Percentiles rank a stretch among this genome's conserved stretches.
phyloP scores from a whole-genome alignment of 2,329 filamentous ascomycete species.

The Penicillium sp. region DNA sequence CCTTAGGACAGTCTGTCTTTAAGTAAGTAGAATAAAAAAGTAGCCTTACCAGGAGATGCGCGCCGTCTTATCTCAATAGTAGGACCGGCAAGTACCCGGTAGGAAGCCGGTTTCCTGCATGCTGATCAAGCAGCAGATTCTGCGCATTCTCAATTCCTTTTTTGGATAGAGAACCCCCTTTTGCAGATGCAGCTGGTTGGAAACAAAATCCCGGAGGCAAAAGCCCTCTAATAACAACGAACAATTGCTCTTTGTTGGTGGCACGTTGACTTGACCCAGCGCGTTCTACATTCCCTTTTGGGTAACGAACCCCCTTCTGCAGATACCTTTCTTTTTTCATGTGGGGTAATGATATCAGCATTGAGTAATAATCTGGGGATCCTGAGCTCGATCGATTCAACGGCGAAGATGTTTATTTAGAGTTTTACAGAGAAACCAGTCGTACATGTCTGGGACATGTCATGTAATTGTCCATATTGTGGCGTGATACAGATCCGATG shows the following conservation, averaged over 20 bases:
- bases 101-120: not conserved
- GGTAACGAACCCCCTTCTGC: conserved; percentile 2
- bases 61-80: not conserved
- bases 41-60: not conserved
- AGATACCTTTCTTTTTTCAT: not conserved
- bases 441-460: not conserved
- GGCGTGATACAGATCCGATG: conserved; percentile 1
- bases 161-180: not conserved
- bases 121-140: not conserved
- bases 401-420: not conserved
- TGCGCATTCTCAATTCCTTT: not conserved
- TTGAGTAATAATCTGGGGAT: conserved; percentile 3
- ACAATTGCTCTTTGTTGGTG: not conserved
- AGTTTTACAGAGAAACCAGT: not conserved
- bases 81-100: not conserved
- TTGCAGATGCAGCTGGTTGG: not conserved
- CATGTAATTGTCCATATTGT: not conserved
- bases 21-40: not conserved
- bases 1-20: no score
- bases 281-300: conserved; percentile 3
- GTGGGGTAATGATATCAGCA: conserved; percentile 5
- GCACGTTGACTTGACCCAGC: not conserved
- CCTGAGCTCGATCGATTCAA: no score
- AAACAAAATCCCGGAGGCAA: not conserved
- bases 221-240: not conserved